These are phyloP conservation scores for Aspergillus eucalypticola DNA, from an alignment of 2,329 filamentous ascomycete species.

Conservation along the genomic window DNA sequence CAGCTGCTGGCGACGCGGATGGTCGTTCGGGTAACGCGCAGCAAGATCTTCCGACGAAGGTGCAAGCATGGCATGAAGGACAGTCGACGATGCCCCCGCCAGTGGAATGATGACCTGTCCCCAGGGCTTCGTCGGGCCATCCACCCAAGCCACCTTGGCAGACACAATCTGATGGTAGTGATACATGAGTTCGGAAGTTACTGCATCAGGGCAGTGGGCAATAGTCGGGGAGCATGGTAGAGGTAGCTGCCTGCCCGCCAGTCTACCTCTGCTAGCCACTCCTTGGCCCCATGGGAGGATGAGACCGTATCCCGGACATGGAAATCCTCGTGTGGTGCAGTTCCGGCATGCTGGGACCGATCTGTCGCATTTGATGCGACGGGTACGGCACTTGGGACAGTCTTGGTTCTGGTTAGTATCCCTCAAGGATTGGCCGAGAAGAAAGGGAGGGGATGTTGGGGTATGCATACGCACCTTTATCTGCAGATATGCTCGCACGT, in stretches of 20 bases:
- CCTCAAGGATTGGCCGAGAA: no score
- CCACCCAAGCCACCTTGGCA: conserved; percentile 29
- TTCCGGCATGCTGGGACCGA: conserved; percentile 26
- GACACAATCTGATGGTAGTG: conserved; percentile 27
- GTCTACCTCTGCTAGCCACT: conserved; percentile 28
- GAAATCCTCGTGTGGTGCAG: conserved; percentile 26
- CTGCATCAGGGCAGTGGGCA: neutral
- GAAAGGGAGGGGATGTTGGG: no score
- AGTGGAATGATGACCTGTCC: conserved; percentile 29
- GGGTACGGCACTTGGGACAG: conserved; percentile 25
- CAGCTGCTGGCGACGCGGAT: conserved; percentile 9
- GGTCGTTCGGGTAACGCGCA: conserved; percentile 11
- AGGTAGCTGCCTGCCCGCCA: conserved; percentile 24
- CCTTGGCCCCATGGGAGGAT: conserved; percentile 28
- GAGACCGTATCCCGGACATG: conserved; percentile 29
- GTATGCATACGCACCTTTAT: no score
- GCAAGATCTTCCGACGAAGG: conserved; percentile 27
- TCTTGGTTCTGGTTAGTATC: conserved; percentile 3
- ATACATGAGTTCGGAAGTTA: conserved; percentile 19
- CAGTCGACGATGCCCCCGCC: conserved; percentile 21
- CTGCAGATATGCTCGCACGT: no score
- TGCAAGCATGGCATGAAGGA: conserved; percentile 27
- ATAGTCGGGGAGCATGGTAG: neutral
- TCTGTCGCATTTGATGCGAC: conserved; percentile 30
- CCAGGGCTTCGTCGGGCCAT: conserved; percentile 28